Percentiles rank a stretch among this genome's conserved stretches.
These are phyloP conservation scores for Oropetium thomaeum DNA, from an alignment of 176 grass and related monocot genomes.

Conservation along the genomic window DNA sequence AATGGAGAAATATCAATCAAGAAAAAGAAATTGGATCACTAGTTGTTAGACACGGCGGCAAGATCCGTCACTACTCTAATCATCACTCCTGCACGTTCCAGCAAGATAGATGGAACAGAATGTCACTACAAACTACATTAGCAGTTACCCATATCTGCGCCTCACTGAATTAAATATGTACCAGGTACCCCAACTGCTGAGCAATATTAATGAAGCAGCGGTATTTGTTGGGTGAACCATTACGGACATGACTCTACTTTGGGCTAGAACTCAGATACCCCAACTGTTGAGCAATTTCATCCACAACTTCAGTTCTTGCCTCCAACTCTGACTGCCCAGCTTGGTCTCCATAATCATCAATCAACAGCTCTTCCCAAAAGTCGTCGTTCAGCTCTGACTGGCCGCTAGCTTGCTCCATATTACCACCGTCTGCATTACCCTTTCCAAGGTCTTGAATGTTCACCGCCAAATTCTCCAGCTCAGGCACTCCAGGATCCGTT, in stretches of 20 bases:
- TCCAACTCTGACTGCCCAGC: constrained; percentile 33
- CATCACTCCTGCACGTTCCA: constrained; percentile 14
- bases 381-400: constrained; percentile 45
- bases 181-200: constrained; percentile 17
- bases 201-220: constrained; percentile 25
- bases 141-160: constrained; percentile 5
- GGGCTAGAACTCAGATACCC: constrained; percentile 68
- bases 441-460: constrained; percentile 39
- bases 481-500: constrained; percentile 28
- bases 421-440: constrained; percentile 11
- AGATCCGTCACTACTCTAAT: constrained; percentile 24
- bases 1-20: neutral
- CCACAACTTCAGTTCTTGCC: constrained; percentile 33
- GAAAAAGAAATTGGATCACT: constrained; percentile 1
- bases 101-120: neutral
- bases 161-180: constrained; percentile 24
- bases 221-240: constrained; percentile 30
- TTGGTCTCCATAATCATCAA: constrained; percentile 45
- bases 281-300: constrained; percentile 46
- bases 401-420: constrained; percentile 1
- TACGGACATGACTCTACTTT: constrained; percentile 39
- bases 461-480: constrained; percentile 28
- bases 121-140: neutral
- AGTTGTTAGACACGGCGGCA: neutral
- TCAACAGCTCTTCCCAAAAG: constrained; percentile 76